Evolutionary conservation across 257 asterid genomes (phyloP).

Genomic region (Solanum sparsipilum): DNA sequence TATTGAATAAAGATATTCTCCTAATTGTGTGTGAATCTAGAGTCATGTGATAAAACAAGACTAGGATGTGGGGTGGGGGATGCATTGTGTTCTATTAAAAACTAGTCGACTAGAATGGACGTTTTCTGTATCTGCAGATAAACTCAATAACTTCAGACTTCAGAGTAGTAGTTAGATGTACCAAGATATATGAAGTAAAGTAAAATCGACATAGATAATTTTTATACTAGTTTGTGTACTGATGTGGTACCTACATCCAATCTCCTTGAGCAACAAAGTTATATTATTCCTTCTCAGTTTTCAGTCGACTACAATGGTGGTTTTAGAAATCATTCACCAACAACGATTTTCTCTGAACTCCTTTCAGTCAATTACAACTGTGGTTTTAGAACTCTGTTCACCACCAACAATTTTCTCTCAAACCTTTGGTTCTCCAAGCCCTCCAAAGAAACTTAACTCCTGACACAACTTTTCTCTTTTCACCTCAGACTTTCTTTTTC

Average conservation of each 20-base stretch:
- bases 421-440: neutral
- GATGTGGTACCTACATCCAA: neutral
- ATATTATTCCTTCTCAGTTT: neutral
- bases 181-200: neutral
- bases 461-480: neutral
- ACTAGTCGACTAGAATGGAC: neutral
- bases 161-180: neutral
- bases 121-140: neutral
- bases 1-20: neutral
- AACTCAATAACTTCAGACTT: neutral
- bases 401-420: neutral
- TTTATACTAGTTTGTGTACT: neutral
- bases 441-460: neutral
- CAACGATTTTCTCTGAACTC: neutral
- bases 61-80: neutral
- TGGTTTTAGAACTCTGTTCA: neutral
- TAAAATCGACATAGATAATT: neutral
- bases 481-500: neutral
- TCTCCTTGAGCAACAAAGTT: neutral
- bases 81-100: neutral
- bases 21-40: neutral
- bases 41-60: neutral
- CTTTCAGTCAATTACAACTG: neutral
- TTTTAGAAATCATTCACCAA: neutral
- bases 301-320: neutral